phyloP scores from a whole-genome alignment of 2,329 filamentous ascomycete genomes.

The Paracoccidioides brasiliensis region DNA sequence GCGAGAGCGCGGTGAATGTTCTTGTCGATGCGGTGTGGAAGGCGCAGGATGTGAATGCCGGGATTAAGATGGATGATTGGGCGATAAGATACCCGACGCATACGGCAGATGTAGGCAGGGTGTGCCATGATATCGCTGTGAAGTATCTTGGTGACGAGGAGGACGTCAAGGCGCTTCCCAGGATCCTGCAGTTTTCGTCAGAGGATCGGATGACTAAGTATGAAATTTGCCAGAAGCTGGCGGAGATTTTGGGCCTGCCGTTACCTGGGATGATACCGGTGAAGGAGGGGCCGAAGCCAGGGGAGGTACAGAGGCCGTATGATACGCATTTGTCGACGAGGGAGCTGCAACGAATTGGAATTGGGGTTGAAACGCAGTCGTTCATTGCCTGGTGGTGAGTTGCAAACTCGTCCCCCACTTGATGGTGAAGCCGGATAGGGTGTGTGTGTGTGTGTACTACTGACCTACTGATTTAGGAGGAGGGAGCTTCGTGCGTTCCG shows the following conservation, averaged over 20 bases:
- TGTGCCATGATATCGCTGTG: conserved; percentile 59
- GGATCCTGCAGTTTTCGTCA: conserved; percentile 69
- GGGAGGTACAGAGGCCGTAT: conserved; percentile 64
- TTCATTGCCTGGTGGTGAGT: conserved; percentile 68
- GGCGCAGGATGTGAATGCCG: conserved; percentile 47
- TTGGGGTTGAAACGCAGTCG: conserved; percentile 59
- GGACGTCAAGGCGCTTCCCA: conserved; percentile 44
- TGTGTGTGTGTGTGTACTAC: not conserved
- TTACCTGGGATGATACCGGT: conserved; percentile 51
- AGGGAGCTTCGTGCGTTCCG: conserved; percentile 2
- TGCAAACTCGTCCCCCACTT: not conserved
- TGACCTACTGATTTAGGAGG: conserved; percentile 1
- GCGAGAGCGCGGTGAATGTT: conserved; percentile 72
- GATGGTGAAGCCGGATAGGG: not conserved
- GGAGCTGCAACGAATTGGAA: conserved; percentile 56
- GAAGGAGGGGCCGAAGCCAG: conserved; percentile 59
- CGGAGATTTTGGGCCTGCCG: conserved; percentile 64
- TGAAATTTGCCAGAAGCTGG: conserved; percentile 67
- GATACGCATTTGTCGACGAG: conserved; percentile 78
- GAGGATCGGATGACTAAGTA: conserved; percentile 84
- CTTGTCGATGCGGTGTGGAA: conserved; percentile 67
- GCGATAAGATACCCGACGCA: conserved; percentile 75
- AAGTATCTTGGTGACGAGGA: conserved; percentile 49
- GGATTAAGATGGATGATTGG: conserved; percentile 75
- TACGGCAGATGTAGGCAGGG: conserved; percentile 71